Evolutionary conservation across 257 asterid species (phyloP).

Genomic region (Primulina huaijiensis): DNA sequence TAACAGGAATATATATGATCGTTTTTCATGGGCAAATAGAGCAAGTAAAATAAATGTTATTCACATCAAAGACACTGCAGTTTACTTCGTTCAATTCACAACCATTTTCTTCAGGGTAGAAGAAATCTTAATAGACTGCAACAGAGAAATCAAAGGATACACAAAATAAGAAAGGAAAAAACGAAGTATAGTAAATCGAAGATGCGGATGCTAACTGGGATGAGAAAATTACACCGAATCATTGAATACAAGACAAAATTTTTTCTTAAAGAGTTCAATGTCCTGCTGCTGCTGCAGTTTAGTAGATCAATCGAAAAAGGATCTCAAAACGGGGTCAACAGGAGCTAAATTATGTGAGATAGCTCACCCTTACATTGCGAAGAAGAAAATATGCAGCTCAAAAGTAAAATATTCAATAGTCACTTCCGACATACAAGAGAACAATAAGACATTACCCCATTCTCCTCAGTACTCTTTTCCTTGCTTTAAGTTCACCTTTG

Average conservation of each 20-base stretch:
- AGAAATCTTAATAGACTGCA: neutral
- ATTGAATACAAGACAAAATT: neutral
- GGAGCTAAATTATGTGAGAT: neutral
- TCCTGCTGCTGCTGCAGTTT: neutral
- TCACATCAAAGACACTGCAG: neutral
- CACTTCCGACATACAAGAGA: conserved; percentile 20
- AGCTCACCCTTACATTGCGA: conserved; percentile 7
- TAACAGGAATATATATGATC: neutral
- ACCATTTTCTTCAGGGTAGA: neutral
- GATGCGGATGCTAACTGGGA: neutral
- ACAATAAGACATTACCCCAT: conserved; percentile 54
- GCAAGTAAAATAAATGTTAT: neutral
- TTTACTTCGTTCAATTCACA: neutral
- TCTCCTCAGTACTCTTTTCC: conserved; percentile 91
- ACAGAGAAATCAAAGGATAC: neutral
- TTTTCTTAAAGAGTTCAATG: neutral
- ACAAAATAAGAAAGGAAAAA: neutral
- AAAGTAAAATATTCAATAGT: neutral
- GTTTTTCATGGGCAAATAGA: neutral
- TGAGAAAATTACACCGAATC: neutral
- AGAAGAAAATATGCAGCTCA: conserved; percentile 6
- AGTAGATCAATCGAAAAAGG: neutral
- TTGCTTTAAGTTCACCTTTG: conserved; percentile 94
- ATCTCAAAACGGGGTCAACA: neutral
- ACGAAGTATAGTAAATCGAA: neutral